Percentiles rank a stretch among this genome's conserved stretches.
Conservation (phyloP, 768 basidiomycete genomes). For the Hebeloma cylindrosporum region DNA sequence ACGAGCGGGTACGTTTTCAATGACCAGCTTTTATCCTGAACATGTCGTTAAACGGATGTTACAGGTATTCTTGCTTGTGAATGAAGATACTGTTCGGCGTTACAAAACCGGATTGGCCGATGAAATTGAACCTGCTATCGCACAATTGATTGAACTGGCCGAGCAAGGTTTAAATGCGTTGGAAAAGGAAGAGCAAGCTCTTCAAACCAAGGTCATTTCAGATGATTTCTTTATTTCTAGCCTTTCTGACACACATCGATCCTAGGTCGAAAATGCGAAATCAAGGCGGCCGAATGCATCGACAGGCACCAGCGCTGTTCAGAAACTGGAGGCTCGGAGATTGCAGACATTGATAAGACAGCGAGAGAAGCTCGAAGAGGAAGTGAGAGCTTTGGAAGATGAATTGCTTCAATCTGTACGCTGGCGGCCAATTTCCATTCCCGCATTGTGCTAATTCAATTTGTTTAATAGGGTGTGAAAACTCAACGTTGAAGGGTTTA, state of each 20-base stretch:
- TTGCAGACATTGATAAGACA: constrained; percentile 66
- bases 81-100: constrained; percentile 67
- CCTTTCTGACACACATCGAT: not conserved
- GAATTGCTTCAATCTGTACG: constrained; percentile 61
- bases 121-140: constrained; percentile 80
- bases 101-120: constrained; percentile 77
- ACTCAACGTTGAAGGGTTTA: too few relatives aligned
- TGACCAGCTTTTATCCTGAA: not conserved
- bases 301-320: constrained; percentile 49
- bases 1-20: constrained; percentile 51
- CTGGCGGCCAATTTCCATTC: not conserved
- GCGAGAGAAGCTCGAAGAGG: constrained; percentile 64
- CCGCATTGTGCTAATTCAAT: not conserved
- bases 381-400: constrained; percentile 56
- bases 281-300: constrained; percentile 43
- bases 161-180: constrained; percentile 65
- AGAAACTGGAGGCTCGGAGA: constrained; percentile 67
- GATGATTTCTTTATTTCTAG: not conserved
- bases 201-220: constrained; percentile 62
- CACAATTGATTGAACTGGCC: constrained; percentile 68
- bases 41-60: not conserved
- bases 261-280: constrained; percentile 57
- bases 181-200: constrained; percentile 57
- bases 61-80: constrained; percentile 73
- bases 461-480: too few relatives aligned